These are phyloP conservation scores for Nepenthes alata DNA, from an alignment of 179 eudicot genomes.

Conservation along the genomic window DNA sequence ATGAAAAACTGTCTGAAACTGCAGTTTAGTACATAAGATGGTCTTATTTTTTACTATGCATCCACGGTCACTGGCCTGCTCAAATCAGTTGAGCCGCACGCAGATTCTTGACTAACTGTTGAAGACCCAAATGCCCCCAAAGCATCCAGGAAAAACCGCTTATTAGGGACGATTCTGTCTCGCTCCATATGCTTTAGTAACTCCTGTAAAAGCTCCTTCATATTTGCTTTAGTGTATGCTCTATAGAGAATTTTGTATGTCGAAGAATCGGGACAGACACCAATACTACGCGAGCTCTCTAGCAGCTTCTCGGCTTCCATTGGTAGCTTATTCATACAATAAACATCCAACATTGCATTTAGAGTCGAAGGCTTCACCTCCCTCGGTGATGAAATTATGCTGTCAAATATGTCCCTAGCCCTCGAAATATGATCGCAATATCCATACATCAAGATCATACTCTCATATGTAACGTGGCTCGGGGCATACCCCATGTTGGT, in stretches of 20 bases:
- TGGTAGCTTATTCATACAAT: slow-evolving; percentile 69
- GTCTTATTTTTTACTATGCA: slow-evolving; percentile 5
- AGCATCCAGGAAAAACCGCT: slow-evolving; percentile 80
- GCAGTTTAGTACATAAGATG: no score
- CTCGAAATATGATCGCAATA: slow-evolving; percentile 54
- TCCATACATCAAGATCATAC: slow-evolving; percentile 80
- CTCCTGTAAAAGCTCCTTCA: slow-evolving; percentile 57
- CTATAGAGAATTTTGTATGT: slow-evolving; percentile 86
- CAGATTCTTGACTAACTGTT: slow-evolving; percentile 16
- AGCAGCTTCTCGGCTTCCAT: slow-evolving; percentile 65
- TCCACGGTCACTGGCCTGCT: slow-evolving; percentile 12
- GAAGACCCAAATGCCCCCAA: slow-evolving; percentile 64
- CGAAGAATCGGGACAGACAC: slow-evolving; percentile 43
- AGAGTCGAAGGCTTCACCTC: slow-evolving; percentile 64
- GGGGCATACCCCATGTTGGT: slow-evolving; percentile 59
- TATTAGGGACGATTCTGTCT: slow-evolving; percentile 82
- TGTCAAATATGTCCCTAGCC: slow-evolving; percentile 71
- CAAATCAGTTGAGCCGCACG: slow-evolving; percentile 13
- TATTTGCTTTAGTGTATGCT: slow-evolving; percentile 80
- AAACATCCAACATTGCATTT: slow-evolving; percentile 84
- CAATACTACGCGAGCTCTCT: slow-evolving; percentile 29
- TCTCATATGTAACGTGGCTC: slow-evolving; percentile 68
- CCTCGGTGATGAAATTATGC: slow-evolving; percentile 36
- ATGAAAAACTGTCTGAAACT: no score
- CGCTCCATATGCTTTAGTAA: slow-evolving; percentile 53